Base-by-base conservation (phyloP, 768 basidiomycete genomes). In the Naganishia onofrii region DNA sequence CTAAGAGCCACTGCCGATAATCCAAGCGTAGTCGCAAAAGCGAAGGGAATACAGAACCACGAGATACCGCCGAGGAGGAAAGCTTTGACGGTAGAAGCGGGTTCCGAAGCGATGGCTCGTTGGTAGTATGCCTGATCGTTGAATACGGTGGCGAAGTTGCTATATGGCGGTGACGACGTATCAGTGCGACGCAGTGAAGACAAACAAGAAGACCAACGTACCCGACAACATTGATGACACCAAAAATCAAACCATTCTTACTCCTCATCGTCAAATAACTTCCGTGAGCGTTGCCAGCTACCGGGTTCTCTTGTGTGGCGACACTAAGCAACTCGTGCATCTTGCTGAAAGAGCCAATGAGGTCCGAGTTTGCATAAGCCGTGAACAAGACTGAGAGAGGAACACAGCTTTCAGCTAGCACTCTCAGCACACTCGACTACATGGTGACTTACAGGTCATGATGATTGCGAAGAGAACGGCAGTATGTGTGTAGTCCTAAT, bases 21-120 rank as follows among this genome's bases (percentile, higher is more conserved):
- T 10, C 94, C 94, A 48, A 96, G 86, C 1, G 90, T 90, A 0
- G 91, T 93, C 0, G 93, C 89, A 74, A 97, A 87, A 8, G 76
- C 78, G 79, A 93, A 91, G 0, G 92, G 92, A 70, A 93, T 92
- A 0, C 90, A 87, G 76, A 94, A 92, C 93, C 94, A 96, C 1
- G 91, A 89, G 9, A 93, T 78, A 3, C 93, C 93, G 53, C 93
- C 94, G 9, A 93, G 84, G 3, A 94, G 83, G 82, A 92, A 97
- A 0, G 90, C 93, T 80, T 93, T 93, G 70, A 94, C 92, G 15
- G 89, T 90, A n/a, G 85, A 88, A 0, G 87, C 88, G 0, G 92
- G 92, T 19, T 88, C 83, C 70, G 88, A 89, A 1, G 94, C 93
- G 76, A 96, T 92, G 0, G 93, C 76, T 29, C 77, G 74, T 70